Base-by-base conservation (phyloP, 768 basidiomycete species). In the Suillus decipiens region DNA sequence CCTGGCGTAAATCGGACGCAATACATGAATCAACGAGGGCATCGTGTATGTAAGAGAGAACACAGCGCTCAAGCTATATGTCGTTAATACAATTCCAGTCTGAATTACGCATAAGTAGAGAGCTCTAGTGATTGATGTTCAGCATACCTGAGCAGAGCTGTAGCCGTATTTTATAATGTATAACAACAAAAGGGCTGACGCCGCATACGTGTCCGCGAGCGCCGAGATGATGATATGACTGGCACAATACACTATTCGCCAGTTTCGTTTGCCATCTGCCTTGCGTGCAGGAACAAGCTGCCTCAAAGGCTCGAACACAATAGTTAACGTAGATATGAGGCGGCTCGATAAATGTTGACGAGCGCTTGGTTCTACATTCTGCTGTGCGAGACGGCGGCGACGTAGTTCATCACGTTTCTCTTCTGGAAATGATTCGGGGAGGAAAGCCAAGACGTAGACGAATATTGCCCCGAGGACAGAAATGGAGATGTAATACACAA, bases 341-440 rank as follows among this genome's bases (percentile, higher is more conserved):
- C 15, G 43, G 15, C 10, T 39, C 19, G 10, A 57, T n/a, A 15
- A 15, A 8, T 41, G 41, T 12, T 9, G 28, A 47, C 1, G 22
- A 17, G 43, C 6, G 24, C 33, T 58, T 54, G 37, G 6, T 58
- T 55, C 43, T 9, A 53, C 50, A 1, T 2, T 2, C 14, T 61
- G 48, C 24, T 56, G 28, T 15, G 62, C 69, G 5, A 10, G 28
- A 3, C 41, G 60, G 48, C 66, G 57, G 15, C 22, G 51, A 3
- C 63, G 67, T 1, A 73, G 56, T 33, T 65, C 65, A 0, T 66
- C 65, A 22, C 70, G 65, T 33, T 70, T 72, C 14, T 68, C 65
- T 39, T 74, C 59, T 0, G 71, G 65, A 24, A 77, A 72, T 12
- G 76, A 70, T 63, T 77, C 76, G 1, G 76, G 75, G 3, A 77